Base-by-base conservation (phyloP, 176 grass and related monocot genomes). In the Triticum dicoccoides region DNA sequence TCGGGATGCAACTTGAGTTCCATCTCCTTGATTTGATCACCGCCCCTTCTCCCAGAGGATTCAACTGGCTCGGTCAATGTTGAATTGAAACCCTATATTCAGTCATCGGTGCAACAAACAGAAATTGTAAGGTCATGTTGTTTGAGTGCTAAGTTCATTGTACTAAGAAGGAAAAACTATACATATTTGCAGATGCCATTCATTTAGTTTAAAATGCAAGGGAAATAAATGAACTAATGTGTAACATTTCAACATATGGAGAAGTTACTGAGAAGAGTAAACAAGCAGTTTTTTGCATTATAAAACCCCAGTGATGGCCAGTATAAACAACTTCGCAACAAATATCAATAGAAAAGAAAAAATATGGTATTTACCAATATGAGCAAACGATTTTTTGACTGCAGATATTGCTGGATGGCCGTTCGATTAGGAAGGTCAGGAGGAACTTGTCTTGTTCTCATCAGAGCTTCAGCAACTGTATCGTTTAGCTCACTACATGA, bases 21-120 rank as follows among this genome's bases (percentile, higher is more conserved):
- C 97, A 99, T 99, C 80, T 99, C 97, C 84, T 99, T 99, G 73
- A 99, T 99, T 83, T 99, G 97, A 69, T 99, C 97, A 58, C 97
- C 97, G 17, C 97, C 97, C 87, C 97, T 94, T 93, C 94, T 92
- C 66, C 97, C 94, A 54, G 92, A 96, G 3, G 97, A 96, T 85
- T 99, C 97, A 24, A 99, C 87, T 65, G 97, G 94, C 64, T 99
- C 97, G 27, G 92, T 99, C 84, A 99, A 83, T 76, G 97, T 99
- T 82, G 97, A 91, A 87, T 99, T 99, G 84, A 99, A 99, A 65
- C 97, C 97, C 97, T 99, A 86, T 77, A 90, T 86, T 59, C 66
- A 82, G 27, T 65, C 39, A 54, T 54, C 67, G 5, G 39, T 80
- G 25, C 8, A 87, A 49, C 74, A 52, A 69, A 47, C 78, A 78